Conservation (phyloP, 2,329 filamentous ascomycete genomes). For the Calonectria fujianensis region DNA sequence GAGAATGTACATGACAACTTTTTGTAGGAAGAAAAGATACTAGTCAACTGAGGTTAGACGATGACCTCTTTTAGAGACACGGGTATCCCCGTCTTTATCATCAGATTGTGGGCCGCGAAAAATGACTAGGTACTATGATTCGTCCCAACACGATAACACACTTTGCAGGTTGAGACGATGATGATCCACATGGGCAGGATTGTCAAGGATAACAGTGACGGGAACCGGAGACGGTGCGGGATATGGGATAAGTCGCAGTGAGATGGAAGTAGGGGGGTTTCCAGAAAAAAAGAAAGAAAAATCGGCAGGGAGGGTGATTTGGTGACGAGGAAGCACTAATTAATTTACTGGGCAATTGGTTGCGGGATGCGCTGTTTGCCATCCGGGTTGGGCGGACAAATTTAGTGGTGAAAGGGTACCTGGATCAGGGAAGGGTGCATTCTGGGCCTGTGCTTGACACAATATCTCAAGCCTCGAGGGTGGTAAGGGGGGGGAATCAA, state of each 20-base stretch:
- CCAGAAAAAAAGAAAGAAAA: no score
- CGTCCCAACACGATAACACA: not conserved
- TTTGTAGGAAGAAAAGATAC: not conserved
- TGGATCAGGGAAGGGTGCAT: not conserved
- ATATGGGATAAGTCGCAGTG: not conserved
- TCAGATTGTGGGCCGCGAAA: not conserved
- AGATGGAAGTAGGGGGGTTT: not conserved
- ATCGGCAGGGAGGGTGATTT: not conserved
- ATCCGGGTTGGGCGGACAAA: constrained; percentile 7
- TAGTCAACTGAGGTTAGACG: not conserved
- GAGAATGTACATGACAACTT: not conserved
- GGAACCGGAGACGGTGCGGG: not conserved
- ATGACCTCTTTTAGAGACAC: constrained; percentile 29
- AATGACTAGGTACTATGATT: constrained; percentile 15
- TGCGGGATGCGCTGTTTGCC: not conserved
- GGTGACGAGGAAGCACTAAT: not conserved
- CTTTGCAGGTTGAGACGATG: not conserved
- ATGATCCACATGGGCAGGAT: constrained; percentile 11
- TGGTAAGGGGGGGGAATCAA: not conserved
- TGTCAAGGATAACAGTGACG: constrained; percentile 8
- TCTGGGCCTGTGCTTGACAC: not conserved
- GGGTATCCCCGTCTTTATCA: constrained; percentile 30
- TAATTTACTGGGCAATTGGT: not conserved
- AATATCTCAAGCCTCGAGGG: not conserved
- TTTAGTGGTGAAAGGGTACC: not conserved